Conservation (phyloP, 257 asterid genomes). For the Misopates orontium region DNA sequence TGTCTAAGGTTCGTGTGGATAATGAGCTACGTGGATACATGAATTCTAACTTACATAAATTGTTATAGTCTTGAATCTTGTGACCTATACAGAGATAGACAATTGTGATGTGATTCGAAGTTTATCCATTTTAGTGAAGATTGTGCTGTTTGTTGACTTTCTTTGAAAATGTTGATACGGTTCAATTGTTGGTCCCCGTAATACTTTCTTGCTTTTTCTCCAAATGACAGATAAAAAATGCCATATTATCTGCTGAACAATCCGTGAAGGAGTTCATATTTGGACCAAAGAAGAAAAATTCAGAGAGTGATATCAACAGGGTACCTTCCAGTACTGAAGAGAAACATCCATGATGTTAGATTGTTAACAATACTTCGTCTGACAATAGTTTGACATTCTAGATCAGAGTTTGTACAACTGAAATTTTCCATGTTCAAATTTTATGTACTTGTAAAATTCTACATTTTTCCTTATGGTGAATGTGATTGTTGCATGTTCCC, state of each 20-base stretch:
- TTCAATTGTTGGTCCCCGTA: constrained; percentile 1
- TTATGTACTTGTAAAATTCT: background rate
- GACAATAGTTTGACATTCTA: constrained; percentile 15
- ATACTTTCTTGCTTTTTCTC: constrained; percentile 17
- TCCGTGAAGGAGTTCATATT: constrained; percentile 66
- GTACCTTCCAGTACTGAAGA: constrained; percentile 40
- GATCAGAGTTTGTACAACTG: constrained; percentile 24
- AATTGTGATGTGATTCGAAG: background rate
- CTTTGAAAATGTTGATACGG: background rate
- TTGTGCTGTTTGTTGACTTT: background rate
- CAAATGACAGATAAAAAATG: constrained; percentile 61
- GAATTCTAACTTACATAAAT: background rate
- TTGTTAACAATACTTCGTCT: constrained; percentile 6
- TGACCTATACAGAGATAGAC: background rate
- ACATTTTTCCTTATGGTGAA: constrained; percentile 1
- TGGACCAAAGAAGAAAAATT: constrained; percentile 52
- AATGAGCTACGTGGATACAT: background rate
- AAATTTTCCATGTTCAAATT: background rate
- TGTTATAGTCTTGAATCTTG: constrained; percentile 2
- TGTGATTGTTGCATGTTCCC: background rate
- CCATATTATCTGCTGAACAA: constrained; percentile 56
- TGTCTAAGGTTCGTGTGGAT: background rate
- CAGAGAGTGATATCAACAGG: constrained; percentile 40
- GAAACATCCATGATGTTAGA: constrained; percentile 42
- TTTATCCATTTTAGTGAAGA: too few relatives aligned